These are phyloP conservation scores for Podila horticola DNA, from an alignment of 192 early-diverging fungal species.

Conservation along the genomic window DNA sequence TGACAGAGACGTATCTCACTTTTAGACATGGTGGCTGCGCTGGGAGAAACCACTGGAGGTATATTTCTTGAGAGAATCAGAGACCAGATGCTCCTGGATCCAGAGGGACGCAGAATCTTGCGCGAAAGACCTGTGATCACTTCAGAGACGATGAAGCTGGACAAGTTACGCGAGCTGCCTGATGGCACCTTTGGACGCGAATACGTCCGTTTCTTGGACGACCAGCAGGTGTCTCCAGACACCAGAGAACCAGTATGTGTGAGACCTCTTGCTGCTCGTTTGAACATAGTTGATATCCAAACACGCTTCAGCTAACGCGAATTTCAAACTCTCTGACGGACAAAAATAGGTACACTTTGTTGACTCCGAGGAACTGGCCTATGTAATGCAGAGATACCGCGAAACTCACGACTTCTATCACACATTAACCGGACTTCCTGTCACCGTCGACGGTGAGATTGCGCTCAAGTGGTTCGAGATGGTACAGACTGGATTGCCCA, in stretches of 20 bases:
- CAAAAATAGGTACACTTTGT: slow-evolving; percentile 81
- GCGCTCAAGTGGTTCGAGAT: slow-evolving; percentile 97
- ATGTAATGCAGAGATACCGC: slow-evolving; percentile 93
- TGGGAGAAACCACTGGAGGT: slow-evolving; percentile 92
- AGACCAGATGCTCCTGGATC: slow-evolving; percentile 79
- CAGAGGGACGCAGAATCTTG: slow-evolving; percentile 84
- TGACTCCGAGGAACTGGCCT: slow-evolving; percentile 90
- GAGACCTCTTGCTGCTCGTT: background rate
- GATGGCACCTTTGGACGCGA: slow-evolving; percentile 84
- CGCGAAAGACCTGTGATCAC: slow-evolving; percentile 83
- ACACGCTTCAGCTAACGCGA: no score
- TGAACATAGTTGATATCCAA: no score
- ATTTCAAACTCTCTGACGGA: no score
- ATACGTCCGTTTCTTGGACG: slow-evolving; percentile 86
- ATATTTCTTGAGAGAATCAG: slow-evolving; percentile 75
- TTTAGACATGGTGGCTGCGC: slow-evolving; percentile 84
- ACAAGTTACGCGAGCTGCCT: slow-evolving; percentile 69
- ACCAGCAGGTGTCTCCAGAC: slow-evolving; percentile 83
- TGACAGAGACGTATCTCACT: no score
- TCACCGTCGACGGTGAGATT: slow-evolving; percentile 90
- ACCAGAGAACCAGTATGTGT: slow-evolving; percentile 74
- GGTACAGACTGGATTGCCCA: slow-evolving; percentile 90
- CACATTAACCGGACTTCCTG: slow-evolving; percentile 81
- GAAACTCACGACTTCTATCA: slow-evolving; percentile 97
- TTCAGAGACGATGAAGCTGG: slow-evolving; percentile 74